These are phyloP conservation scores for Colletotrichum neosansevieriae DNA, from an alignment of 2,329 filamentous ascomycete species.

Conservation along the genomic window DNA sequence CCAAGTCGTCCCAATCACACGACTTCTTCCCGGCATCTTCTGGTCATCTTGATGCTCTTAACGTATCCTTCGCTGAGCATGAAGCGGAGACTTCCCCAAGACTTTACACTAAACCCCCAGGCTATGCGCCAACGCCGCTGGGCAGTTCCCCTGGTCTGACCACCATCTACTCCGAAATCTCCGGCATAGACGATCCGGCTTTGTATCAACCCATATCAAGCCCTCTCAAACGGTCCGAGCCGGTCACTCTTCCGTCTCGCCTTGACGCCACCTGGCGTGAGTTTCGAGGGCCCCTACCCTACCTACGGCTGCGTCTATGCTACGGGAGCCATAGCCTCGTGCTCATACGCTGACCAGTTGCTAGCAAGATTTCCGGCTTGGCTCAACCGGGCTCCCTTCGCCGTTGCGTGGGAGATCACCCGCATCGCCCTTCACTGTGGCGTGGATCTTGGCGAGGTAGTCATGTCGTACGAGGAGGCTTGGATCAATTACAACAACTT, in stretches of 20 bases:
- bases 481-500: constrained; percentile 61
- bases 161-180: background rate
- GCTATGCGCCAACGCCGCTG: background rate
- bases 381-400: constrained; percentile 59
- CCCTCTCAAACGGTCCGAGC: constrained; percentile 11
- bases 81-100: background rate
- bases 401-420: constrained; percentile 65
- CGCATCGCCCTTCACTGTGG: constrained; percentile 61
- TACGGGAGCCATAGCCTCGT: background rate
- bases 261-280: constrained; percentile 25
- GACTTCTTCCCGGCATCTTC: constrained; percentile 25
- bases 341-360: background rate
- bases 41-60: constrained; percentile 17
- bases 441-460: constrained; percentile 52
- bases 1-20: constrained; percentile 3
- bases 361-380: constrained; percentile 29
- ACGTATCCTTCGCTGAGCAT: constrained; percentile 19
- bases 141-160: background rate
- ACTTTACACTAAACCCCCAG: background rate
- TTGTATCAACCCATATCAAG: background rate
- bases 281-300: background rate
- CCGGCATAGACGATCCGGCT: background rate
- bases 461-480: constrained; percentile 51
- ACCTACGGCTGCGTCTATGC: background rate
- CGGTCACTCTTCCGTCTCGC: constrained; percentile 20